A percentile compares a stretch with the other conserved stretches of the same genome.
phyloP scores from a whole-genome alignment of 345 rosid species.

The Luvunga scandens region DNA sequence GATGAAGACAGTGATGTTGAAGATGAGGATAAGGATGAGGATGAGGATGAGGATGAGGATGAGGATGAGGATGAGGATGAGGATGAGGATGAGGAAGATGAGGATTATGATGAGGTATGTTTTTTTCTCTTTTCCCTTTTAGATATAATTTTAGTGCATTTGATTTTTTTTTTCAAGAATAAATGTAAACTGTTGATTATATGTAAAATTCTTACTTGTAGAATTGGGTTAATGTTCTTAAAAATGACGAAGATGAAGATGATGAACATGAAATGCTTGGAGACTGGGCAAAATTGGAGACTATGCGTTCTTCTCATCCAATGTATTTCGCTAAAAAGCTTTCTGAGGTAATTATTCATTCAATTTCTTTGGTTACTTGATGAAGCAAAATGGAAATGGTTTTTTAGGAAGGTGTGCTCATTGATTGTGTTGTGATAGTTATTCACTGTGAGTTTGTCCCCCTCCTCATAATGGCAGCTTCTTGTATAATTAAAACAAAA shows the following conservation, averaged over 20 bases:
- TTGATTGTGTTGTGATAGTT: not conserved
- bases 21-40: conserved; percentile 38
- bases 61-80: conserved; percentile 32
- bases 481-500: not conserved
- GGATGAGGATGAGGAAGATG: conserved; percentile 32
- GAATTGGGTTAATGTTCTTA: conserved; percentile 75
- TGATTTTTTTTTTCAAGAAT: conserved; percentile 2
- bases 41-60: conserved; percentile 31
- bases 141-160: not conserved
- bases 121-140: conserved; percentile 9
- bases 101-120: conserved; percentile 28
- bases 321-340: conserved; percentile 84
- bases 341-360: conserved; percentile 48
- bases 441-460: not conserved
- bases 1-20: conserved; percentile 61
- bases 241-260: conserved; percentile 41
- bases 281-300: conserved; percentile 91
- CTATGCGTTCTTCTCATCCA: conserved; percentile 91
- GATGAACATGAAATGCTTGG: conserved; percentile 61
- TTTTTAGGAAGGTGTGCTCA: conserved; percentile 1
- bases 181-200: conserved; percentile 1
- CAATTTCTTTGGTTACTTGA: not conserved
- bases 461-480: not conserved
- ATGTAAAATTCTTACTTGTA: conserved; percentile 29
- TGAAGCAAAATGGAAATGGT: not conserved